A percentile compares a stretch with the other conserved stretches of the same genome.
Conservation (phyloP, 2,329 filamentous ascomycete genomes). For the Nemania sp. region DNA sequence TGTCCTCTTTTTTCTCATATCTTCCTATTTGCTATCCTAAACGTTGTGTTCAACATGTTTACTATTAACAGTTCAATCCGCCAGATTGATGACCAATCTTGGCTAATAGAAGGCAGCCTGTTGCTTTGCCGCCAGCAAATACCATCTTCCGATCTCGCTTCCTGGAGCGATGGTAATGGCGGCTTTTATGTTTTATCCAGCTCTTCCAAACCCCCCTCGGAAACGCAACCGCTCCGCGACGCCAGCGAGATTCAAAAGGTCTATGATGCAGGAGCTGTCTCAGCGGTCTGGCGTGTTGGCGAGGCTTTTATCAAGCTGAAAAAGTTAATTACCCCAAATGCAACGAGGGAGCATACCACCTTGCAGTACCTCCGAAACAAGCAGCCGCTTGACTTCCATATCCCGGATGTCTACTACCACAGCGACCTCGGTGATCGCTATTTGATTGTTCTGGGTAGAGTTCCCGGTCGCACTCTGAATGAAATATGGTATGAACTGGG, state of each 20-base stretch:
- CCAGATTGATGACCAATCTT: conserved; percentile 17
- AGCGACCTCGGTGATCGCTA: conserved; percentile 13
- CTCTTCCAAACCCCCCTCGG: conserved; percentile 10
- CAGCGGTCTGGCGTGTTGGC: conserved; percentile 21
- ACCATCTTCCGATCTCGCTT: conserved; percentile 10
- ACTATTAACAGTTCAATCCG: conserved; percentile 9
- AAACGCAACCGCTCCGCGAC: conserved; percentile 16
- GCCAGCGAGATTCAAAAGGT: conserved; percentile 16
- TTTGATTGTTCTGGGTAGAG: conserved; percentile 13
- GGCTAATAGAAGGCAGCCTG: conserved; percentile 15
- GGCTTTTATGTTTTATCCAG: conserved; percentile 17
- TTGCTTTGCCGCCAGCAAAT: conserved; percentile 17
- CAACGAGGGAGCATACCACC: conserved; percentile 20
- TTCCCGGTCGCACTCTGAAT: conserved; percentile 18
- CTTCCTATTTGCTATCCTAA: conserved; percentile 15
- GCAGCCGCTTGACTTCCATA: conserved; percentile 16
- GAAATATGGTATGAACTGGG: conserved; percentile 13
- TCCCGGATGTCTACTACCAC: conserved; percentile 20
- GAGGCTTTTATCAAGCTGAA: conserved; percentile 21
- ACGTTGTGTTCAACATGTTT: conserved; percentile 14
- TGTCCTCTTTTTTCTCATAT: conserved; percentile 13
- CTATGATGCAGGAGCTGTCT: conserved; percentile 18
- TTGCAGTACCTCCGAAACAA: conserved; percentile 13
- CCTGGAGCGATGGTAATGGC: conserved; percentile 17
- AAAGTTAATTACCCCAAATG: conserved; percentile 12